Evolutionary conservation across 495 filamentous ascomycete species (phyloP), one percentile per base, ranked within the genome.

Genomic region (Talaromyces wortmannii): DNA sequence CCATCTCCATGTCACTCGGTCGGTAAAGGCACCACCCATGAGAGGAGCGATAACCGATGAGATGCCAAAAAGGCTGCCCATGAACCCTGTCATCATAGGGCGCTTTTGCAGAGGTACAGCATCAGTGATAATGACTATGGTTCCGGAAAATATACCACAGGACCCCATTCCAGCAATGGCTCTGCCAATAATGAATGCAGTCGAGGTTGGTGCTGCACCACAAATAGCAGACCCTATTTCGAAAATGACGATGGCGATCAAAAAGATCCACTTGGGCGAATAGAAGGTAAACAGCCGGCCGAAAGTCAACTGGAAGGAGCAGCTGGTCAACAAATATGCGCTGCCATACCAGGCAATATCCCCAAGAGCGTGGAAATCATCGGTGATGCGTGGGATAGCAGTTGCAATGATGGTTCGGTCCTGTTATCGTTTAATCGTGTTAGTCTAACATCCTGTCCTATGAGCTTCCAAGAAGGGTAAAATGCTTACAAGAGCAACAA

Each of bases 331-430:
- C 42, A 89, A 77, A 56, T 82, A 83, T n/a, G 74, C 71, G 63
- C 68, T 77, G 33, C 80, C 85, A 53, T 87, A 88, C 85, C 85
- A 87, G 47, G 82, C 84, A 4, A 88, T 80, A 58, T 88, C 84
- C 17, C 73, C 67, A 1, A 87, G 62, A 15, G 79, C 74, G 29
- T 82, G 69, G 63, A 88, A 88, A 33, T 80, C 63, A 61, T 75
- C 88, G 74, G 50, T 81, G 7, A 90, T 50, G 8, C 23, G 29
- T 15, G 85, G 85, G 53, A 87, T 86, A 8, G 85, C 85, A 1
- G 84, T 87, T 2, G 82, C 80, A 56, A 88, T 86, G 61, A 88
- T 88, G 31, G 81, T 59, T 13, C 53, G 53, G n/a, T 55, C 53
- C 53, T 55, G 29, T 12, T 15, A 8, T 18, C 18, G 33, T 12